Conservation (phyloP, 2,329 filamentous ascomycete species). For the Diplocarpon mali region DNA sequence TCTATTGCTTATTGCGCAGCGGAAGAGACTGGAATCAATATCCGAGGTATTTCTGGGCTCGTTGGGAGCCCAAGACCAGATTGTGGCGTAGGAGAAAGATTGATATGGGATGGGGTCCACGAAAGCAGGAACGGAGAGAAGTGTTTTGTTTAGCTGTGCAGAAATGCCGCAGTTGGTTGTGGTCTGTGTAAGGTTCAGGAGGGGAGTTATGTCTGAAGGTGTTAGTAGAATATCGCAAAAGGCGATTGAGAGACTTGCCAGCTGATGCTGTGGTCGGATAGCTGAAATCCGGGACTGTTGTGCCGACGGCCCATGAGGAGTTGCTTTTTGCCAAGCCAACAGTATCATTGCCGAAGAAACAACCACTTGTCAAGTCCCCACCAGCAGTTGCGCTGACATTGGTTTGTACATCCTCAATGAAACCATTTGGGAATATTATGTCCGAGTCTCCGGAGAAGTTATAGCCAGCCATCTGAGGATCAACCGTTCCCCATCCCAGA, state of each 20-base stretch:
- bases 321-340: constrained; percentile 34
- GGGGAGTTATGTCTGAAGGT: constrained; percentile 19
- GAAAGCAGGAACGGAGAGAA: constrained; percentile 40
- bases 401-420: constrained; percentile 30
- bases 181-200: constrained; percentile 29
- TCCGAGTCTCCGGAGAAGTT: constrained; percentile 39
- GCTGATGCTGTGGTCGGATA: constrained; percentile 22
- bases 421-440: constrained; percentile 39
- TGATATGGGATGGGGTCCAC: constrained; percentile 36
- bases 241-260: constrained; percentile 1
- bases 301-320: constrained; percentile 40
- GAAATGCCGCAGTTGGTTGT: constrained; percentile 49
- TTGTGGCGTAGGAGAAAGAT: constrained; percentile 34
- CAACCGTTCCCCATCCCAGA: constrained; percentile 43
- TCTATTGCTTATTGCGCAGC: constrained; percentile 42
- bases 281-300: constrained; percentile 23
- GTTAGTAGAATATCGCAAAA: neutral
- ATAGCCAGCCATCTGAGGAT: constrained; percentile 45
- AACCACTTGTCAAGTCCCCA: constrained; percentile 38
- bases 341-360: constrained; percentile 37
- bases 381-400: constrained; percentile 27
- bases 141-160: constrained; percentile 44
- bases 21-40: constrained; percentile 28
- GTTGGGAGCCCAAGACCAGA: constrained; percentile 48
- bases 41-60: constrained; percentile 40